These are phyloP conservation scores for Ceraceosorus bombacis DNA, from an alignment of 1,284 basidiomycete genomes.

Conservation along the genomic window DNA sequence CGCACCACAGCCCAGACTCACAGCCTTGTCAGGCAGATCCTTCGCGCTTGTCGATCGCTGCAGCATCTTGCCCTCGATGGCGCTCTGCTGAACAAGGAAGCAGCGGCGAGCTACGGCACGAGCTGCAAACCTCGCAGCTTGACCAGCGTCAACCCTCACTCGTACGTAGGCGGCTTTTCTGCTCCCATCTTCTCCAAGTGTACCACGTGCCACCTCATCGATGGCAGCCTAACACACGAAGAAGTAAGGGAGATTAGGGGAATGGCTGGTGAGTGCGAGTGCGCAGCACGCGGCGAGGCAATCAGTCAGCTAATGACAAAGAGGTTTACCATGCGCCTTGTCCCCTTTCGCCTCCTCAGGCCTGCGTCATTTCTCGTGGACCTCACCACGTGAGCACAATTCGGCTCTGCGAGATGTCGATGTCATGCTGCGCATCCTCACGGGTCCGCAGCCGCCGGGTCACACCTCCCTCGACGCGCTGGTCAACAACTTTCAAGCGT, in stretches of 20 bases:
- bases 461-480: background rate
- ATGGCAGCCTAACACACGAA: slow-evolving; percentile 39
- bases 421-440: slow-evolving; percentile 25
- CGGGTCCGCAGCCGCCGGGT: background rate
- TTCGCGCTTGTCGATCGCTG: slow-evolving; percentile 37
- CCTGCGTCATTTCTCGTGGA: slow-evolving; percentile 31
- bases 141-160: slow-evolving; percentile 43
- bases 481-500: slow-evolving; percentile 1
- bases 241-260: slow-evolving; percentile 38
- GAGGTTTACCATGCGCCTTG: background rate
- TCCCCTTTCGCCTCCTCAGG: slow-evolving; percentile 1
- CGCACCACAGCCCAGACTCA: slow-evolving; percentile 23
- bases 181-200: slow-evolving; percentile 42
- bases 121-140: slow-evolving; percentile 39
- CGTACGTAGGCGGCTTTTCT: slow-evolving; percentile 38
- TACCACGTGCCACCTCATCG: slow-evolving; percentile 28
- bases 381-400: slow-evolving; percentile 38
- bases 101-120: slow-evolving; percentile 38
- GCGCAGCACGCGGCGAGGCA: background rate
- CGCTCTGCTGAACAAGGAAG: slow-evolving; percentile 29
- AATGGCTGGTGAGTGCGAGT: slow-evolving; percentile 19
- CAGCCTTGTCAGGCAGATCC: slow-evolving; percentile 13
- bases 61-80: slow-evolving; percentile 39
- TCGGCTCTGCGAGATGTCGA: slow-evolving; percentile 29
- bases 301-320: background rate